Evolutionary conservation across 2,329 filamentous ascomycete genomes (phyloP), one percentile per base, ranked within the genome.

Genomic region (Epichloe brachyelytri): DNA sequence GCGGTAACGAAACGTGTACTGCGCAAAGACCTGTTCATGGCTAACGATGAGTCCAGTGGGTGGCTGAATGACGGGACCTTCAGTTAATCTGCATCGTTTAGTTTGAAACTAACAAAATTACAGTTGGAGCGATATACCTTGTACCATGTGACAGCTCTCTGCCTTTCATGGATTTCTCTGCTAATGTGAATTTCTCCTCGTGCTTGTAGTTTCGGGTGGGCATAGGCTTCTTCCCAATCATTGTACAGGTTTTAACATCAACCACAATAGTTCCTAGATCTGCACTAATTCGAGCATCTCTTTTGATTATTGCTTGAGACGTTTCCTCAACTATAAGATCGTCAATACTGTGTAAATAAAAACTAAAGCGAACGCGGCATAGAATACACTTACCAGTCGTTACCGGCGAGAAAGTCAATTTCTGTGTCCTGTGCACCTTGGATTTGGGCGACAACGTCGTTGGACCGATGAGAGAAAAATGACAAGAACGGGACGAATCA

Each of bases 131-230:
- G 14, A 43, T 33, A 43, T 55, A 62, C 60, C 39, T 45, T 2
- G 55, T 57, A 10, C 50, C 55, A 50, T 64, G 62, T 11, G 56
- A 57, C 11, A 62, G 37, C n/a, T 53, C 57, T 22, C 33, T 61
- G 3, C 62, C 61, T 46, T 64, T 64, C 54, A 62, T 34, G 2
- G 55, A 48, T 22, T 63, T 62, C 15, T 64, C 62, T 3, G 55
- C 52, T 37, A 56, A 22, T 7, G 26, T 26, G 14, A 53, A 48
- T 1, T 8, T 1, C 12, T 44, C n/a, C 5, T 30, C 34, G 12
- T 17, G 1, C 5, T 6, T 5, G 26, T 4, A 0, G 20, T 34
- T 17, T 17, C 19, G 12, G 11, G 12, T 3, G 14, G 7, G 1
- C 7, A n/a, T 0, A 40, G 2, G 3, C 0, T 0, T 2, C 6